Base-by-base conservation (phyloP, 2,329 filamentous ascomycete genomes). In the Thielaviopsis populi region DNA sequence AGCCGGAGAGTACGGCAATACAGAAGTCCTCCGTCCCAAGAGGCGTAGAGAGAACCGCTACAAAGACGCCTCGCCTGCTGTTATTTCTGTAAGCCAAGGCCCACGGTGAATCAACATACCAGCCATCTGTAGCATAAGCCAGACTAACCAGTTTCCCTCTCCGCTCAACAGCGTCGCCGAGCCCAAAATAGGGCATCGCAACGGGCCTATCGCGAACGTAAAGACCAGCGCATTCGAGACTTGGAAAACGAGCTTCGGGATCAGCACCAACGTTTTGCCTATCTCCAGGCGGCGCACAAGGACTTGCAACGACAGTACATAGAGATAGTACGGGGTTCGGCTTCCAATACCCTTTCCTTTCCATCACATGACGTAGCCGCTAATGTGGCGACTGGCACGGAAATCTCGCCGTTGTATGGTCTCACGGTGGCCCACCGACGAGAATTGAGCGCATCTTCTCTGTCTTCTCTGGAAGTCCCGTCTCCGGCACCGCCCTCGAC, bases 31-130 rank as follows among this genome's bases (percentile, higher is more conserved):
- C 0, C 72, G 74, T 3, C 70, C 75, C 42, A 79, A 79, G 70
- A 73, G 77, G 63, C 80, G 78, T 69, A 74, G 78, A 1, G 77
- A 79, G 68, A 80, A 79, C 70, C 73, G 78, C 59, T 80, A 81
- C 68, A 79, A 80, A 69, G 79, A 80, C 63, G 78, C 78, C 0
- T 76, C 78, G 1, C 76, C 77, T 0, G 76, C 77, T 4, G 78
- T 80, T 13, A 71, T 80, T 63, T 77, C 75, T 64, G 78, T 79
- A 74, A 71, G 77, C 65, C 42, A 30, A 50, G 19, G 19, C 58
- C 37, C 37, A 40, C 19, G 13, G 7, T 43, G n/a, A 11, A 46
- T 4, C 41, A 27, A 60, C 37, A 11, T 42, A 4, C 37, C 15
- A n/a, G 19, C 10, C 1, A 43, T 15, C 7, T 17, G 4, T n/a